Base-by-base conservation (phyloP, 176 grass and related monocot genomes). In the Tuctoria greenei region DNA sequence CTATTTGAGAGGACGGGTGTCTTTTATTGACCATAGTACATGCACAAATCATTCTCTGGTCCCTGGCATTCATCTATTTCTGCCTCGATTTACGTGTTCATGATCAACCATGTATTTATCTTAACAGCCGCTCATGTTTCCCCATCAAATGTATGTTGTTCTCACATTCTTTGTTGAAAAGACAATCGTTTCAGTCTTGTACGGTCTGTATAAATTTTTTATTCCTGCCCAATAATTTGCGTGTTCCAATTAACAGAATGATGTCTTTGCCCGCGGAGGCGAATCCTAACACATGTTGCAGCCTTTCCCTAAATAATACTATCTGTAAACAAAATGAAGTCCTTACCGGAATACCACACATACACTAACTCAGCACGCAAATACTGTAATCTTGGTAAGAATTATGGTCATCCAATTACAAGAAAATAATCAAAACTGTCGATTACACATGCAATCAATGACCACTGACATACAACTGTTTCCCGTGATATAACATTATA, bases 51-150 rank as follows among this genome's bases (percentile, higher is more conserved):
- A 69, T 83, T 83, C 65, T 77, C 58, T 69, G 87, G 79, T 78
- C 72, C 50, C 43, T 55, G 24, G 81, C 85, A 84, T 84, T 83
- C 79, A 89, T 85, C 81, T 73, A 84, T 87, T 85, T 75, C 58
- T 35, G 6, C 61, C 74, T 79, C 65, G 73, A 69, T 84, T 91
- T 86, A 84, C 89, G 79, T 88, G 84, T 91, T 91, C 84, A 82
- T 83, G 75, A 62, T 91, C 83, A 63, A 88, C 81, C 75, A 66
- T 75, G 46, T 80, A 88, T 76, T 65, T 79, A 35, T 82, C 34
- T 83, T 86, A 79, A 83, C 80, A 77, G 61, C 59, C 83, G 56
- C 25, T 79, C 75, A 86, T 83, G 75, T 63, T 90, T 90, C 24
- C 55, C 12, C 63, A 66, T 82, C 82, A 74, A 78, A n/a, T 89